Percentiles rank a stretch among this genome's conserved stretches.
These are phyloP conservation scores for Rhizopogon rudus DNA, from an alignment of 768 basidiomycete genomes.

Conservation along the genomic window DNA sequence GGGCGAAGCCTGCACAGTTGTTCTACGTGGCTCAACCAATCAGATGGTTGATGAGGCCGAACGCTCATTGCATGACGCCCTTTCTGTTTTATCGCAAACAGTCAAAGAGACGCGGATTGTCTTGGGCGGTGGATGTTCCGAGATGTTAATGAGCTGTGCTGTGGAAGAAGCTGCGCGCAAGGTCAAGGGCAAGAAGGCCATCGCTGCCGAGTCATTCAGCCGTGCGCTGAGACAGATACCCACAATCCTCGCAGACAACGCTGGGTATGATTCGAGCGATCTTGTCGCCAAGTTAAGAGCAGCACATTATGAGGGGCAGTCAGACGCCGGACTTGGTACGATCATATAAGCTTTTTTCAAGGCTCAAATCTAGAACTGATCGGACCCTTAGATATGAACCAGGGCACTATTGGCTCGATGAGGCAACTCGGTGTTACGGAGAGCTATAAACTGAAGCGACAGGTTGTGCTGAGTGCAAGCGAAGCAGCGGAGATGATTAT, in stretches of 20 bases:
- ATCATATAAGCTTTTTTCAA: conserved; percentile 3
- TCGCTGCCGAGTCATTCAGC: conserved; percentile 90
- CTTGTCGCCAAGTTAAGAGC: conserved; percentile 86
- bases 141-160: conserved; percentile 96
- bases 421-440: conserved; percentile 84
- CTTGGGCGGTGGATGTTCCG: conserved; percentile 94
- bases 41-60: conserved; percentile 99
- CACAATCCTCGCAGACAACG: conserved; percentile 95
- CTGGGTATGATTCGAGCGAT: conserved; percentile 96
- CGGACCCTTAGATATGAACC: conserved; percentile 70
- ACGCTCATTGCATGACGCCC: conserved; percentile 93
- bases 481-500: conserved; percentile 99
- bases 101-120: conserved; percentile 95
- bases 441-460: conserved; percentile 95
- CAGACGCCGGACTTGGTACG: conserved; percentile 86
- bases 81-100: conserved; percentile 95
- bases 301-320: conserved; percentile 87
- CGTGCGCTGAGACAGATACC: conserved; percentile 92
- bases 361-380: neutral
- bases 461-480: conserved; percentile 90
- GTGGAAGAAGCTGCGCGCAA: conserved; percentile 85
- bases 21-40: conserved; percentile 92
- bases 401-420: conserved; percentile 87
- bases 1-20: conserved; percentile 96
- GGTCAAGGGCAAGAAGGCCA: conserved; percentile 91